phyloP scores from a whole-genome alignment of 306 rosid species.

The Quercus gilva region DNA sequence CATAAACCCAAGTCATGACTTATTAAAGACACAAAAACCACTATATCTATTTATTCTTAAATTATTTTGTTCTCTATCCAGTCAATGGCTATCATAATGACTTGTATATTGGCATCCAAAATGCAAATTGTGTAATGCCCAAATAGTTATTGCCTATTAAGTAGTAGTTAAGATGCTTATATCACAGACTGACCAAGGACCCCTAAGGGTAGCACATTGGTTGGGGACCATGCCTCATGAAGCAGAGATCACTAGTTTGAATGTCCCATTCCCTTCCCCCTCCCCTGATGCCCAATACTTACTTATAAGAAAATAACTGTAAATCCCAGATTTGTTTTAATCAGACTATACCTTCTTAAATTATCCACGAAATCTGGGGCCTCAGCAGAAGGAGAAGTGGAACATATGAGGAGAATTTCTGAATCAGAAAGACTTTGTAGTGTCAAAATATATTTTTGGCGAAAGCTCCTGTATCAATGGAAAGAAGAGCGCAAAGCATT shows the following conservation, averaged over 20 bases:
- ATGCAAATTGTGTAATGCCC: neutral
- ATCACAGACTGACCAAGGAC: neutral
- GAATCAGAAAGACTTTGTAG: conserved; percentile 52
- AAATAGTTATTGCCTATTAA: neutral
- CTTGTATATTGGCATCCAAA: neutral
- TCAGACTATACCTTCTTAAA: conserved; percentile 52
- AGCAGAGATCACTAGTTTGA: too few species aligned
- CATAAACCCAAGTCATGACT: neutral
- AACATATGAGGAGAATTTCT: conserved; percentile 64
- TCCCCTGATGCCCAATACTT: too few species aligned
- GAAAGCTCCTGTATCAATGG: conserved; percentile 46
- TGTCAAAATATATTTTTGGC: conserved; percentile 21
- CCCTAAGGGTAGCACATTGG: too few species aligned
- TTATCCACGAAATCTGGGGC: conserved; percentile 70
- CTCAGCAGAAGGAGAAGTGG: conserved; percentile 87
- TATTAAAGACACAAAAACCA: neutral
- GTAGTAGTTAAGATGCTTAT: neutral
- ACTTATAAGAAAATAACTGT: neutral
- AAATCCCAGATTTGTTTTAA: conserved; percentile 7
- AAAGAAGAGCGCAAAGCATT: conserved; percentile 13
- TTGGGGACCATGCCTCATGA: too few species aligned
- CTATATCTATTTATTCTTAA: neutral
- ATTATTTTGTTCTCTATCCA: neutral
- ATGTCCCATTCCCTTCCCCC: too few species aligned
- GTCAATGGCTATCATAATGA: neutral